Evolutionary conservation across 331 rosid genomes (phyloP).

Genomic region (Malus hybrid): DNA sequence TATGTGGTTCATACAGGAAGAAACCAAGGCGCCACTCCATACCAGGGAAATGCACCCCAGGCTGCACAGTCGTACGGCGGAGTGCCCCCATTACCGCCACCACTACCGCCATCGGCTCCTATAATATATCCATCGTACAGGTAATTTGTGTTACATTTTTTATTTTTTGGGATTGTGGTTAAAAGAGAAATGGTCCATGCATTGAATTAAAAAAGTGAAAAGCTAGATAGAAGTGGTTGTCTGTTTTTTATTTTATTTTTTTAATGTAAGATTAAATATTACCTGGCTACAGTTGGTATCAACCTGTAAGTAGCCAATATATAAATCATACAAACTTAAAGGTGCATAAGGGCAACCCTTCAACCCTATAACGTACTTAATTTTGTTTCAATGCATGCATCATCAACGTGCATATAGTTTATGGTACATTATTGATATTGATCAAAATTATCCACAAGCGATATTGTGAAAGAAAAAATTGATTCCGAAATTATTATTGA

Average conservation of each 20-base stretch:
- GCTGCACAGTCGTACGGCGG: conserved; percentile 42
- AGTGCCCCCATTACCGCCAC: conserved; percentile 36
- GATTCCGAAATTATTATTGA: neutral
- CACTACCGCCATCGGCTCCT: conserved; percentile 36
- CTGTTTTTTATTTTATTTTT: neutral
- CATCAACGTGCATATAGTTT: neutral
- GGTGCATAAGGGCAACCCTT: too few species aligned
- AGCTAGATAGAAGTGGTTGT: conserved; percentile 11
- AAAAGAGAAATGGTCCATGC: conserved; percentile 37
- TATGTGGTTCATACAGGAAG: conserved; percentile 51
- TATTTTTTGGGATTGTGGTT: neutral
- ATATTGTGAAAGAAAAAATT: neutral
- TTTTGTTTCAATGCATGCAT: too few species aligned
- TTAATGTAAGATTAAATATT: neutral
- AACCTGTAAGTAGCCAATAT: too few species aligned
- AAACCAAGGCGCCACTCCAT: conserved; percentile 32
- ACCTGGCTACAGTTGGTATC: conserved; percentile 24
- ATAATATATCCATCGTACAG: conserved; percentile 64
- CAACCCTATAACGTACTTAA: too few species aligned
- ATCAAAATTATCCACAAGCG: neutral
- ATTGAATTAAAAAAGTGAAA: conserved; percentile 25
- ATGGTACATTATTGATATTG: neutral
- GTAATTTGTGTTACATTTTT: conserved; percentile 34
- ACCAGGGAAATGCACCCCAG: conserved; percentile 35
- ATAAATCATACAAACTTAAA: too few species aligned